Evolutionary conservation across 495 filamentous ascomycete genomes (phyloP), one percentile per base, ranked within the genome.

Genomic region (Hypoxylon cercidicola): DNA sequence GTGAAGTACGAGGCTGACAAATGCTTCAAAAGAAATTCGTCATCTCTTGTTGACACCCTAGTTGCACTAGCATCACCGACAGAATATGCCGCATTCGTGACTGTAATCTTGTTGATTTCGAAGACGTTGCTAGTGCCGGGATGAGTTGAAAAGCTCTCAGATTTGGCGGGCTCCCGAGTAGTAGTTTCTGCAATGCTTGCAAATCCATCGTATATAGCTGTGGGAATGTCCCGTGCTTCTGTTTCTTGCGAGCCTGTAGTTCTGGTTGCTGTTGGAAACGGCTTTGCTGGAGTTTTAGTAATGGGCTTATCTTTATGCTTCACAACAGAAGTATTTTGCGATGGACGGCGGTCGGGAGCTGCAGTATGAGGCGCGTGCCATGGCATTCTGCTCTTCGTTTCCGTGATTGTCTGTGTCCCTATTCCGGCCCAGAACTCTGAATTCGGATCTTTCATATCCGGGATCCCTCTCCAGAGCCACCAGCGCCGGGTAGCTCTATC

Each of bases 371-470:
- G 37, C 9, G 7, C 30, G 4, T 40, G 12, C 15, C 15, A 12
- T 30, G 10, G 13, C 4, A 3, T 3, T 47, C 12, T 1, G 23
- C 21, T 20, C 12, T 47, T 9, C n/a, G 45, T 47, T 30, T 30
- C 45, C 21, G 11, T 11, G 23, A 47, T 20, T n/a, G 21, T 47
- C 11, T 47, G 45, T 3, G 45, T 28, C 45, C 45, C 45, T 30
- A 30, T n/a, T 15, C 13, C 21, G n/a, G 11, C 21, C 20, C 10
- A 47, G 23, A 46, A 46, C 7, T 7, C 21, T 5, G 23, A 25
- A 45, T 19, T 12, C 41, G n/a, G 10, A 23, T 23, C 30, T 32
- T 32, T 32, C 23, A 25, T 2, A 25, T 2, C 2, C 23, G 23
- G 23, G 23, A 25, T 25, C 5, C 23, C 23, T 25, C 5, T 25